phyloP scores from a whole-genome alignment of 2,329 filamentous ascomycete genomes.

The Gyromitra esculenta region DNA sequence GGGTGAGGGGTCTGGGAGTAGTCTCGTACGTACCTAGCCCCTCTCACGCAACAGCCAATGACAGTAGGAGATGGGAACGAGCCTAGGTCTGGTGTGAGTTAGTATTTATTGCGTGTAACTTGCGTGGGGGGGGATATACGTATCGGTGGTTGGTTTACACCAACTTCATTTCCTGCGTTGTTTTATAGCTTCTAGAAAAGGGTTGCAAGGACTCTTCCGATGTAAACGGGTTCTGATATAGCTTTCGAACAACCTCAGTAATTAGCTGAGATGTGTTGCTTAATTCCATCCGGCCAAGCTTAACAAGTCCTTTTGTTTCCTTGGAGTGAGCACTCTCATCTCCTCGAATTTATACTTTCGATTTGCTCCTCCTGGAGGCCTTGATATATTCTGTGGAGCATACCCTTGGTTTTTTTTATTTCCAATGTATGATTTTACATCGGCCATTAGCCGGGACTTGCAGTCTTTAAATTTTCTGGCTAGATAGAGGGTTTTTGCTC shows the following conservation, averaged over 20 bases:
- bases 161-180: conserved; percentile 9
- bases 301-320: not conserved
- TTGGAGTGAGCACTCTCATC: conserved; percentile 24
- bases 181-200: conserved; percentile 16
- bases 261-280: conserved; percentile 20
- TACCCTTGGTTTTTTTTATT: conserved; percentile 15
- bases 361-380: conserved; percentile 25
- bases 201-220: conserved; percentile 16
- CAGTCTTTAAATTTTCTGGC: conserved; percentile 18
- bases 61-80: too few relatives aligned
- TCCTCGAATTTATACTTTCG: conserved; percentile 28
- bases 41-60: too few relatives aligned
- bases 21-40: too few relatives aligned
- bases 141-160: conserved; percentile 34
- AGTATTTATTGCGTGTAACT: not conserved
- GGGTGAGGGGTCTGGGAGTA: conserved; percentile 17
- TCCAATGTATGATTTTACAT: not conserved
- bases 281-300: conserved; percentile 4
- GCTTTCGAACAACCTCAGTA: conserved; percentile 13
- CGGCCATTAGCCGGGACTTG: not conserved
- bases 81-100: not conserved
- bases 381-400: conserved; percentile 25
- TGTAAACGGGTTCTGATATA: conserved; percentile 39
- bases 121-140: conserved; percentile 5
- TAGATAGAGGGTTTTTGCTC: conserved; percentile 22